phyloP scores from a whole-genome alignment of 148 eudicot genomes.

The Rhododendron mucronatum region DNA sequence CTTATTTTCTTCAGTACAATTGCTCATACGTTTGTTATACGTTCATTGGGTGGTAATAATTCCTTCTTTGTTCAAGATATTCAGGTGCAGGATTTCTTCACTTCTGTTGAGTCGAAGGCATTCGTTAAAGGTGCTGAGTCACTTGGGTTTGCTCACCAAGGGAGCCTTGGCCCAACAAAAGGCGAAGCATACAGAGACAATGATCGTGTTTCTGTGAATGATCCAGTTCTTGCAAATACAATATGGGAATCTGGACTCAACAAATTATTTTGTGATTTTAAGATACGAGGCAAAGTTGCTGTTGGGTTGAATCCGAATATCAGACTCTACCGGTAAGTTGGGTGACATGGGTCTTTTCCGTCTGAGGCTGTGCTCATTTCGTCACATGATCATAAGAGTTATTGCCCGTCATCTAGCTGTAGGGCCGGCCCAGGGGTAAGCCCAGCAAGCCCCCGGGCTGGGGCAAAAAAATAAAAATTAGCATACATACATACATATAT shows the following conservation, averaged over 20 bases:
- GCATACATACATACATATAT: no score
- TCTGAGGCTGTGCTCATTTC: background rate
- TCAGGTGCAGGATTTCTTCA: slow-evolving; percentile 70
- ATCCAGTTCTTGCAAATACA: slow-evolving; percentile 62
- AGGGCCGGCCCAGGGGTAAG: no score
- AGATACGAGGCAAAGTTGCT: slow-evolving; percentile 76
- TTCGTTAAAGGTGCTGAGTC: slow-evolving; percentile 73
- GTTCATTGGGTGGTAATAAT: slow-evolving; percentile 6
- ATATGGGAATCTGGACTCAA: slow-evolving; percentile 81
- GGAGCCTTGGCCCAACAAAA: slow-evolving; percentile 85
- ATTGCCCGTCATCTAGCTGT: background rate
- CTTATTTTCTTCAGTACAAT: background rate
- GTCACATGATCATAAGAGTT: background rate
- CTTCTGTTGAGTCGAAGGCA: slow-evolving; percentile 70
- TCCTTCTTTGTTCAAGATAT: slow-evolving; percentile 23
- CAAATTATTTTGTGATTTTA: slow-evolving; percentile 51
- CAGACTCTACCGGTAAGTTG: slow-evolving; percentile 74
- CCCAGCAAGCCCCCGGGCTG: no score
- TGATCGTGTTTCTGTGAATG: slow-evolving; percentile 73
- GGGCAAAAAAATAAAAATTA: no score
- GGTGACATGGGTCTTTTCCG: background rate
- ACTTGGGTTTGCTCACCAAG: slow-evolving; percentile 87
- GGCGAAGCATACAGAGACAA: slow-evolving; percentile 98
- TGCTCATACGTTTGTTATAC: background rate
- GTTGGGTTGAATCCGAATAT: slow-evolving; percentile 91